Evolutionary conservation across 768 basidiomycete genomes (phyloP), one percentile per base, ranked within the genome.

Genomic region (Arthromyces matolae): DNA sequence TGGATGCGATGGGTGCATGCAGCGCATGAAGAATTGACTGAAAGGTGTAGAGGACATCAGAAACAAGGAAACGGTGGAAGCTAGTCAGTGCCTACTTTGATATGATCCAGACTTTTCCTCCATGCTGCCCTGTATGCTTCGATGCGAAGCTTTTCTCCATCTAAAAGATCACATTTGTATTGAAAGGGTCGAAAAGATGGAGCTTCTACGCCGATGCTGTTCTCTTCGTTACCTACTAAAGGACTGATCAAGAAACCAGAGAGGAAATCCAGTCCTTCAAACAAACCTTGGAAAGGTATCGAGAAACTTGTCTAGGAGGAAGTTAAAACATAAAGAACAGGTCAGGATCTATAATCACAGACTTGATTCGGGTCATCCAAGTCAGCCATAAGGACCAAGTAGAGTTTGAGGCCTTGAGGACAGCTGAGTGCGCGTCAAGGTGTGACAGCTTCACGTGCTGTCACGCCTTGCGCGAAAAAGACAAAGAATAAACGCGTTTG

Each of bases 61-160:
- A 45, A 24, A 34, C n/a, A n/a, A n/a, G n/a, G n/a, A n/a, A n/a
- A n/a, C n/a, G n/a, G n/a, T 8, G 16, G 42, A 13, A 27, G 18
- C 9, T 25, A 22, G 23, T 18, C 4, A 40, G 3, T 8, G 42
- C 72, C 16, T 51, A 85, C 83, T 67, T 80, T 78, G 16, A 84
- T 64, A 14, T 77, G 74, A 8, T 66, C 59, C 23, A 84, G 63
- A 59, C 84, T 86, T 49, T 73, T 80, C 45, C 54, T 66, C 85
- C 85, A 88, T 2, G 79, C 78, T 1, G 55, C 58, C 41, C 60
- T 73, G 60, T 86, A 88, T 5, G 77, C 78, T 38, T 70, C 56
- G 40, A 83, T 64, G 20, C 81, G 73, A 33, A 77, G 39, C 23
- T 52, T 32, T 12, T 56, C 52, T 19, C 56, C 57, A 16, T 47